Base-by-base conservation (phyloP, 345 rosid genomes). In the Pistacia integerrima region DNA sequence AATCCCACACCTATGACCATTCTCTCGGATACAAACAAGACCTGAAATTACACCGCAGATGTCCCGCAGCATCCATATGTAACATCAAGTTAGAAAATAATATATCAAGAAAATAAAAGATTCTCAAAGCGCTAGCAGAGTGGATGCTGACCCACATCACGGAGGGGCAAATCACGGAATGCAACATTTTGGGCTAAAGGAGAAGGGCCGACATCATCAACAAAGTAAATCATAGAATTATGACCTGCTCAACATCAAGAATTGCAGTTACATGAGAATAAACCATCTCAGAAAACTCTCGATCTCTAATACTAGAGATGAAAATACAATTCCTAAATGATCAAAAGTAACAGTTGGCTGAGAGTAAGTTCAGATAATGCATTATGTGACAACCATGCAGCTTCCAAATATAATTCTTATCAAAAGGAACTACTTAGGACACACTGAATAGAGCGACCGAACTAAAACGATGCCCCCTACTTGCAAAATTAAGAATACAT, bases 141-240 rank as follows among this genome's bases (percentile, higher is more conserved):
- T 85, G 94, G 91, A 93, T 81, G 98, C 97, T 92, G 97, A 96
- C 99, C 99, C 99, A 96, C 98, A 93, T 96, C 99, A 91, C 97
- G 95, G 77, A 96, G 99, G 78, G 99, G 99, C 92, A 96, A 90
- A 90, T 93, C 89, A 48, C 92, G 89, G 79, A 91, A 86, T 63
- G 97, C 91, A 67, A 96, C 92, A 77, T 83, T 96, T 74, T 96
- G 99, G 57, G 97, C 99, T 82, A 92, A 85, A 76, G 99, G 99
- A 66, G 97, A 90, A 67, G 99, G 97, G 73, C 99, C 97, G 68
- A 96, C 93, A 76, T 93, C 99, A 85, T 96, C 99, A 75, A 93
- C 98, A 74, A 96, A 96, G 90, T 96, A 93, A 62, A 96, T 89
- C 93, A 87, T 93, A 64, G 99, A 96, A 85, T 90, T 93, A 83